Conservation (phyloP, 2,329 filamentous ascomycete genomes). For the Didymella exigua region DNA sequence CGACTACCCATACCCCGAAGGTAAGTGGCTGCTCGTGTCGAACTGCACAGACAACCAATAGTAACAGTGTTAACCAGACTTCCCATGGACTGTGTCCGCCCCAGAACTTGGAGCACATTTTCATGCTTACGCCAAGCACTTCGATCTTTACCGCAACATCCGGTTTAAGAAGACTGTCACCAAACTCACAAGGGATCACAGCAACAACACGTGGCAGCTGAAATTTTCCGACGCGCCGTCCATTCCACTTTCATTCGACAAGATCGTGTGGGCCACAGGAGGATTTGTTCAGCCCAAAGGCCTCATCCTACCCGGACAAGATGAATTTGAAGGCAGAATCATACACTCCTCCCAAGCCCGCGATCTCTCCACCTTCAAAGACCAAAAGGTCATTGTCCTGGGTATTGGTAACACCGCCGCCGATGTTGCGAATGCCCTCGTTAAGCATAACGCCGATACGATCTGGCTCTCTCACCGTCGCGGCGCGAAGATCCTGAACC, state of each 20-base stretch:
- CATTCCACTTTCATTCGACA: neutral
- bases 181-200: neutral
- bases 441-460: neutral
- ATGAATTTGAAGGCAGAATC: neutral
- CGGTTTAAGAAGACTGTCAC: neutral
- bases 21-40: neutral
- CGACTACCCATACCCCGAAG: neutral
- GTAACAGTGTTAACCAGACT: neutral
- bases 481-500: neutral
- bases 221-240: neutral
- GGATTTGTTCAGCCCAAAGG: neutral
- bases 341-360: neutral
- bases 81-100: neutral
- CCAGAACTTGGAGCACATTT: neutral
- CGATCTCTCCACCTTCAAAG: neutral
- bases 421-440: neutral
- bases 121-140: neutral
- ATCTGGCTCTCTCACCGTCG: neutral
- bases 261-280: neutral
- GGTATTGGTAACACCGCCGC: neutral
- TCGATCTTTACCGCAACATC: neutral
- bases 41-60: neutral
- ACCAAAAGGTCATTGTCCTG: neutral
- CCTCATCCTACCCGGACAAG: neutral
- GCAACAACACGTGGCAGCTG: neutral